A percentile compares a stretch with the other conserved stretches of the same genome.
phyloP scores from a whole-genome alignment of 257 asterid species.

The Datura wrightii region DNA sequence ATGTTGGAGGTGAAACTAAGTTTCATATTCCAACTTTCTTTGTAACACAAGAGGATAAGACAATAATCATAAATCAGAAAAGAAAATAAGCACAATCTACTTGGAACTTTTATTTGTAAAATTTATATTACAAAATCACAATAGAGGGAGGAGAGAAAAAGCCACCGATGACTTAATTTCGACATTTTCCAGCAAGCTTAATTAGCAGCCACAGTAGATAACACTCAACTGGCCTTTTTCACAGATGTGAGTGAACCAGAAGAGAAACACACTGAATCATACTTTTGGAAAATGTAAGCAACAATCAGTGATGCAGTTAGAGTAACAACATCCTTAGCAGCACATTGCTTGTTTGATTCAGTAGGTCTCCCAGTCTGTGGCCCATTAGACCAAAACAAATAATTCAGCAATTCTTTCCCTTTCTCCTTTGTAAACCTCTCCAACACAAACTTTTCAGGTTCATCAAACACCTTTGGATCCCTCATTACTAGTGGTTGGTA shows the following conservation, averaged over 20 bases:
- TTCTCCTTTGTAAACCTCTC: slow-evolving; percentile 62
- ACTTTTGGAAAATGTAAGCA: slow-evolving; percentile 79
- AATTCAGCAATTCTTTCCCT: slow-evolving; percentile 60
- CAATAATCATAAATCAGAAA: background rate
- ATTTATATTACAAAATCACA: background rate
- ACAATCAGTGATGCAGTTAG: slow-evolving; percentile 68
- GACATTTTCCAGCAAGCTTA: background rate
- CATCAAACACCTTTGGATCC: slow-evolving; percentile 70
- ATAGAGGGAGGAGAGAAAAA: background rate
- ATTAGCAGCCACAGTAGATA: background rate
- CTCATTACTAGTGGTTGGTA: slow-evolving; percentile 74
- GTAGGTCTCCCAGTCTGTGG: slow-evolving; percentile 78
- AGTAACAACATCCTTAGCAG: slow-evolving; percentile 68
- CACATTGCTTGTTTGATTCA: slow-evolving; percentile 78
- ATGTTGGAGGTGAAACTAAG: too few relatives aligned
- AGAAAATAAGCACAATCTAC: background rate
- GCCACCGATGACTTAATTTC: background rate
- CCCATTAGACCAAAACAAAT: slow-evolving; percentile 90
- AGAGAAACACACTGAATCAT: slow-evolving; percentile 68
- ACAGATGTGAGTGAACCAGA: slow-evolving; percentile 55
- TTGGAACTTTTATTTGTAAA: background rate
- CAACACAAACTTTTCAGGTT: slow-evolving; percentile 69
- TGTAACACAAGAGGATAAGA: background rate
- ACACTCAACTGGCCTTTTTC: slow-evolving; percentile 45
- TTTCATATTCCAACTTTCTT: too few relatives aligned